Base-by-base conservation (phyloP, 495 filamentous ascomycete species). In the Daldinia vernicosa region DNA sequence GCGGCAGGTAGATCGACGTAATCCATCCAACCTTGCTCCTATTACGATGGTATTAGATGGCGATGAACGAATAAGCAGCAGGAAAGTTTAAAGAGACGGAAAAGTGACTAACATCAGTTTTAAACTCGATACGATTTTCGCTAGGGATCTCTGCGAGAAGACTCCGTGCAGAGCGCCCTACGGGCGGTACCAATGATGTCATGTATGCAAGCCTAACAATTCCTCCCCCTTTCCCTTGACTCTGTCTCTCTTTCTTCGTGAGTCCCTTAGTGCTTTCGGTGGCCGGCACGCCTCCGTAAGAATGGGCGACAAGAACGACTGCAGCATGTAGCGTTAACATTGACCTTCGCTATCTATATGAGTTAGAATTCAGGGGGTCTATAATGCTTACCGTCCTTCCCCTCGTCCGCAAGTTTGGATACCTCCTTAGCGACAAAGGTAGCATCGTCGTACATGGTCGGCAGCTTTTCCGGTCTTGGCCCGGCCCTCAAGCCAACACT, bases 161-260 rank as follows among this genome's bases (percentile, higher is more conserved):
- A 22, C 54, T 58, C 1, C 1, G 8, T 3, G 68, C 27, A 4
- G 67, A 54, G 4, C 11, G n/a, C 14, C 78, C 78, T 8, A 75
- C 58, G 0, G 56, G n/a, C 6, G 63, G 45, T 5, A 78, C 47
- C 11, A 78, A 26, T 15, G 69, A 59, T 4, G 74, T 78, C 51
- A 81, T 80, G 60, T 84, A 85, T 4, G 80, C 63, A 27, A 86
- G 37, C 35, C 78, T 74, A 2, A 81, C 57, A 5, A 86, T 74
- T 0, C 82, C 81, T 0, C 78, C 78, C 35, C 76, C 71, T 51
- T 80, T 75, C 1, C 82, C 83, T 65, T 80, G 50, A 22, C 72
- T 71, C 27, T 79, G 67, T 40, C 84, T 75, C 8, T 79, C 82
- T 15, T 70, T 53, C 56, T 81, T 81, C 5, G 77, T 74, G 17